Percentiles rank a stretch among this genome's conserved stretches.
These are phyloP conservation scores for Kurtzmaniella natalensis DNA, from an alignment of 1,139 yeast species.

Conservation along the genomic window DNA sequence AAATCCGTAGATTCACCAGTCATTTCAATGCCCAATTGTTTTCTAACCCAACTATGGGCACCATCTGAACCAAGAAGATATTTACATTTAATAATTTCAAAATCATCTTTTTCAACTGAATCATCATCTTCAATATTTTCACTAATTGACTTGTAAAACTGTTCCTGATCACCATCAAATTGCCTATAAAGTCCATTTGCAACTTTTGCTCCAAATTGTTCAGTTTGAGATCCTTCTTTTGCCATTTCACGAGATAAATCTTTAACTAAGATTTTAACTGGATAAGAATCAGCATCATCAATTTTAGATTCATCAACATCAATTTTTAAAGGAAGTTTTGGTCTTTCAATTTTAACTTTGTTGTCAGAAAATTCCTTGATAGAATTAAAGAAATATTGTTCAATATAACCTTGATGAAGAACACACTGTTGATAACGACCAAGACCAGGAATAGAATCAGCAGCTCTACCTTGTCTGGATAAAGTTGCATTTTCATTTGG, in stretches of 20 bases:
- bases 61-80: constrained; percentile 34
- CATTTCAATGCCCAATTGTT: no score
- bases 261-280: constrained; percentile 22
- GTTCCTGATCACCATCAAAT: constrained; percentile 25
- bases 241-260: constrained; percentile 11
- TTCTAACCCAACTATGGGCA: constrained; percentile 34
- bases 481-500: constrained; percentile 16
- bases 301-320: constrained; percentile 17
- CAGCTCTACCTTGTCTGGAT: constrained; percentile 19
- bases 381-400: constrained; percentile 22
- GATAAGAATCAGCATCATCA: constrained; percentile 20
- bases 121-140: no score
- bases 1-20: constrained; percentile 32
- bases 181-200: constrained; percentile 26
- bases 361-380: constrained; percentile 22
- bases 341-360: constrained; percentile 20
- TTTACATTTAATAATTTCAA: no score
- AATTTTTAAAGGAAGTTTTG: constrained; percentile 20
- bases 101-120: no score
- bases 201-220: constrained; percentile 19
- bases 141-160: no score
- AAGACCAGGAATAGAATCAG: constrained; percentile 25
- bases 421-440: constrained; percentile 27
- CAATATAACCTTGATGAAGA: constrained; percentile 29
- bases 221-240: constrained; percentile 17